Base-by-base conservation (phyloP, 495 filamentous ascomycete species). In the Penicillium alfredii region DNA sequence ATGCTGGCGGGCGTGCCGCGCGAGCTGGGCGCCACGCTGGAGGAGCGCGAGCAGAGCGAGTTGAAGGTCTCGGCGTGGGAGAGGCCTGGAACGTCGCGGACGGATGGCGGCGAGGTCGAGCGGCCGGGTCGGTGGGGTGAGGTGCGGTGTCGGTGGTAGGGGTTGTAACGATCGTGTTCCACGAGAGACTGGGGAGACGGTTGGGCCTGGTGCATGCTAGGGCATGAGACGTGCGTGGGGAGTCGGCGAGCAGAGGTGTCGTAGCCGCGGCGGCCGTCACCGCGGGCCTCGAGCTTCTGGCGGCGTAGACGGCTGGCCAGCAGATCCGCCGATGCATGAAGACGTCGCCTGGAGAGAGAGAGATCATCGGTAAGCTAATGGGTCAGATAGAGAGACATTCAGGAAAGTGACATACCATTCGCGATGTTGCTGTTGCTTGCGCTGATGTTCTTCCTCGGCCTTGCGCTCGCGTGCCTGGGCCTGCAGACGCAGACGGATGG, bases 401-500 rank as follows among this genome's bases (percentile, higher is more conserved):
- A 6, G 4, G 8, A 16, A 8, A 17, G 6, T 19, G 12, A 32
- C 41, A 39, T 41, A 53, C 47, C 62, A 68, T 50, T 66, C 61
- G 38, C 69, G 65, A n/a, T 70, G 60, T 7, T 64, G 55, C 22
- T 41, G 53, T 17, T 60, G 55, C 37, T 63, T 56, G 28, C 48
- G 44, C 28, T 56, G 53, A 11, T 53, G 44, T 24, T 63, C 58
- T 36, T 61, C 55, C 39, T 58, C 40, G 24, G 44, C 47, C 29
- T 56, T 44, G 17, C 56, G 48, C 21, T 56, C 53, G 10, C 39
- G 48, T n/a, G 50, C 42, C 19, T 56, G 45, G 9, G 50, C 30
- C 35, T 68, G 49, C 14, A 62, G 50, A 3, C 66, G 64, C 13
- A 53, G 47, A 38, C 87, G 82, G 56, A 96, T 86, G 19, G 89